Conservation (phyloP, 106 monocot species). For the Iris macrosiphon region DNA sequence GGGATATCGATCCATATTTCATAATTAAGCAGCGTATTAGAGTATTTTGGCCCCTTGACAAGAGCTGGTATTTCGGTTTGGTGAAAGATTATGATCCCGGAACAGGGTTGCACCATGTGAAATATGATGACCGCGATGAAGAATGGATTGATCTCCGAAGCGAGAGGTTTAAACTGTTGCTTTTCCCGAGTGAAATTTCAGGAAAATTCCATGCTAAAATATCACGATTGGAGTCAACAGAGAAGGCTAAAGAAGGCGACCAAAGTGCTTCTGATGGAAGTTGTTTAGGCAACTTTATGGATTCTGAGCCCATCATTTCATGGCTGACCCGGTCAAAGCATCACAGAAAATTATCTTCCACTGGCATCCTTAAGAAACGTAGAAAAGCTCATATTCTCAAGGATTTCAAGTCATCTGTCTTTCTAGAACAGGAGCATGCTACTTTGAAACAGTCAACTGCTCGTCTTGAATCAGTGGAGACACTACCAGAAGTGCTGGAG, state of each 20-base stretch:
- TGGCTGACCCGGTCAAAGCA: conserved; percentile 52
- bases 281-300: conserved; percentile 20
- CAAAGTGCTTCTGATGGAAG: conserved; percentile 19
- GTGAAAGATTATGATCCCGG: conserved; percentile 84
- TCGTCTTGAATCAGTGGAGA: not conserved
- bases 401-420: conserved; percentile 3
- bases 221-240: conserved; percentile 9
- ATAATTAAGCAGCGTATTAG: conserved; percentile 72
- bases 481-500: not conserved
- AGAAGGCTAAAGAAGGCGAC: conserved; percentile 12
- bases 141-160: conserved; percentile 88
- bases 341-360: conserved; percentile 31
- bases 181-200: conserved; percentile 76
- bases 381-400: not conserved
- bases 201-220: conserved; percentile 29
- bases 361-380: conserved; percentile 28
- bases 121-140: conserved; percentile 86
- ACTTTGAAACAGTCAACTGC: conserved; percentile 3
- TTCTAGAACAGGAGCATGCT: not conserved
- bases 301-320: conserved; percentile 78
- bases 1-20: conserved; percentile 67
- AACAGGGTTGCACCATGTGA: conserved; percentile 71
- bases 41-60: conserved; percentile 80
- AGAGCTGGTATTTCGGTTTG: conserved; percentile 82
- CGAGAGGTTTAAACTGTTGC: conserved; percentile 80